Conservation (phyloP, 2,329 filamentous ascomycete species). For the Ceratocystis colombiana region DNA sequence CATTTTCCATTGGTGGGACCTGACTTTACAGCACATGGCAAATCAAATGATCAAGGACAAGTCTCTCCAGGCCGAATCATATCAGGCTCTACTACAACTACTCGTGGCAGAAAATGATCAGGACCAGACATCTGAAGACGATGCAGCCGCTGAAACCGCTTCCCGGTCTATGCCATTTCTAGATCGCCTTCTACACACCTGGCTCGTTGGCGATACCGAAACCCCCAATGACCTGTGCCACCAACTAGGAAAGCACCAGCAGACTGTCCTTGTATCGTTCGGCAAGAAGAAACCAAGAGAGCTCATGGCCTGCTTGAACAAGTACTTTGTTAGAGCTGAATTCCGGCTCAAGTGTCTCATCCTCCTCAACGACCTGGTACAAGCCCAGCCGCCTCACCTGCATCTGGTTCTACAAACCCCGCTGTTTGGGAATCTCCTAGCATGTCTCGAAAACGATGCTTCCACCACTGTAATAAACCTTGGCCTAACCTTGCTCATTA, state of each 20-base stretch:
- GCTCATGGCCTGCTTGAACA: constrained; percentile 56
- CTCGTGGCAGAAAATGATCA: constrained; percentile 53
- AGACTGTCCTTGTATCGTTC: constrained; percentile 45
- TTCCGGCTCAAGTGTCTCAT: constrained; percentile 55
- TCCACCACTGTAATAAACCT: constrained; percentile 68
- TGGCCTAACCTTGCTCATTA: constrained; percentile 63
- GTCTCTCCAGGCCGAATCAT: constrained; percentile 52
- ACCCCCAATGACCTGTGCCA: constrained; percentile 17
- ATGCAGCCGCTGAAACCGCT: constrained; percentile 34
- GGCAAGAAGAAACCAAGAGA: constrained; percentile 61
- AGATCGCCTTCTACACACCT: constrained; percentile 46
- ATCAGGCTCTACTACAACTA: constrained; percentile 54
- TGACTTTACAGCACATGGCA: constrained; percentile 33
- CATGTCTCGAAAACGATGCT: constrained; percentile 65
- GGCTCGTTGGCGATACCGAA: constrained; percentile 42
- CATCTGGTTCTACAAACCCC: constrained; percentile 62
- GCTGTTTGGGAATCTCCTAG: constrained; percentile 60
- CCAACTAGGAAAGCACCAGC: constrained; percentile 42
- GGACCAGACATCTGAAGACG: constrained; percentile 37
- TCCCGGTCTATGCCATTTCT: constrained; percentile 41
- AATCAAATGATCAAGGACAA: constrained; percentile 51
- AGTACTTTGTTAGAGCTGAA: constrained; percentile 53
- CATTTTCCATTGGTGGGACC: constrained; percentile 62
- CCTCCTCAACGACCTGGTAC: constrained; percentile 62
- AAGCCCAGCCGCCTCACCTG: constrained; percentile 67